phyloP scores from a whole-genome alignment of 1,284 basidiomycete genomes.

The Tetrapyrgos nigripes region DNA sequence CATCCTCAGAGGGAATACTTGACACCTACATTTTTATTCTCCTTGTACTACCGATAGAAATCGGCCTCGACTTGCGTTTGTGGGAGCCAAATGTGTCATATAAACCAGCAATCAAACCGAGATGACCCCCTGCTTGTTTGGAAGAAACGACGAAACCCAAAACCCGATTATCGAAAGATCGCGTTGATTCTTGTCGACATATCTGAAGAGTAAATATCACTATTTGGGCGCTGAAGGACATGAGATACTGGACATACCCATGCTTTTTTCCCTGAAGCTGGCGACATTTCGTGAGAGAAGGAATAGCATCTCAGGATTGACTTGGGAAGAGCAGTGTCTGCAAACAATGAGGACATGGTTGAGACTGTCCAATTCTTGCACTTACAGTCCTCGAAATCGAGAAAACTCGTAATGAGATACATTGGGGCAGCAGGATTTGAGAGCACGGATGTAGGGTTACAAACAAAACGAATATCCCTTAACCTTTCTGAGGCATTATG shows the following conservation, averaged over 20 bases:
- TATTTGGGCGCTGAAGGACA: neutral
- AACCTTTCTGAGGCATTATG: conserved; percentile 27
- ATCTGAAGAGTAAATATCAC: conserved; percentile 29
- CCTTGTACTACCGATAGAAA: conserved; percentile 53
- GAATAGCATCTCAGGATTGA: conserved; percentile 52
- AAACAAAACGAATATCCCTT: conserved; percentile 25
- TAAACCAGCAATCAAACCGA: conserved; percentile 48
- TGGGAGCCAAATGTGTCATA: conserved; percentile 49
- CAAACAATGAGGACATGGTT: neutral
- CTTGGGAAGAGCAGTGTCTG: conserved; percentile 56
- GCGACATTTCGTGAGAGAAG: conserved; percentile 25
- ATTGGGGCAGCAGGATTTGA: conserved; percentile 29
- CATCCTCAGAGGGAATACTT: neutral
- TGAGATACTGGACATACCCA: conserved; percentile 33
- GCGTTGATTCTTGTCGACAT: conserved; percentile 41
- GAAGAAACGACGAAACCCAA: conserved; percentile 47
- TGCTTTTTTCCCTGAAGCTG: conserved; percentile 20
- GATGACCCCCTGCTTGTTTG: conserved; percentile 26
- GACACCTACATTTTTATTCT: conserved; percentile 61
- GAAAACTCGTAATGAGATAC: conserved; percentile 57
- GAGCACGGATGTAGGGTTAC: conserved; percentile 15
- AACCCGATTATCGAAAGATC: conserved; percentile 46
- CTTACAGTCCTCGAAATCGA: conserved; percentile 70
- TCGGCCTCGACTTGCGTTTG: conserved; percentile 44
- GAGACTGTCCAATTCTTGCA: neutral